A percentile compares a stretch with the other conserved stretches of the same genome.
phyloP scores from a whole-genome alignment of 805 yeast genomes.

The Starmerella apis region DNA sequence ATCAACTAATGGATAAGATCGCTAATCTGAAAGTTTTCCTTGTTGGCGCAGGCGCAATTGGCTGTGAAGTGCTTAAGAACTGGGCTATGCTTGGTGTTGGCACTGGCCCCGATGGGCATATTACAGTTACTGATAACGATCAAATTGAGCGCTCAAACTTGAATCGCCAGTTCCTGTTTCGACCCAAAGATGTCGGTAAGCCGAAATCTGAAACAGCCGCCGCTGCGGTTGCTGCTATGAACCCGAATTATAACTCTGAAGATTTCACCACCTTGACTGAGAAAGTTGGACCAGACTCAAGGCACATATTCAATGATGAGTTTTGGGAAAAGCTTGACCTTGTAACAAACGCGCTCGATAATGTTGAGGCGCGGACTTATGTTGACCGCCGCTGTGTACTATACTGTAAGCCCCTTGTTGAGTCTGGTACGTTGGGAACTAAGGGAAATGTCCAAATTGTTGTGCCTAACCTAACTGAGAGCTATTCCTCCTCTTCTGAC shows the following conservation, averaged over 20 bases:
- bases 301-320: slow-evolving; percentile 66
- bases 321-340: slow-evolving; percentile 81
- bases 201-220: slow-evolving; percentile 88
- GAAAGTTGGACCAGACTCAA: slow-evolving; percentile 91
- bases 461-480: slow-evolving; percentile 86
- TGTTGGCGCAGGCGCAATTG: slow-evolving; percentile 98
- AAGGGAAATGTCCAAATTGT: slow-evolving; percentile 97
- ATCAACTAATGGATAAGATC: slow-evolving; percentile 58
- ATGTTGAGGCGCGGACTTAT: slow-evolving; percentile 94
- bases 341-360: slow-evolving; percentile 94
- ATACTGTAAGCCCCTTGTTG: slow-evolving; percentile 79
- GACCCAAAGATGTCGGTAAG: slow-evolving; percentile 88
- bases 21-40: slow-evolving; percentile 73
- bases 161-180: slow-evolving; percentile 90
- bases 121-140: slow-evolving; percentile 83
- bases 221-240: slow-evolving; percentile 70
- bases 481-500: slow-evolving; percentile 91
- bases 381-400: slow-evolving; percentile 96
- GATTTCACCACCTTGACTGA: slow-evolving; percentile 69
- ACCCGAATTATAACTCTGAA: slow-evolving; percentile 60
- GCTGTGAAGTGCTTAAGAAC: slow-evolving; percentile 95
- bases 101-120: slow-evolving; percentile 78
- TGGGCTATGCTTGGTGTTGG: slow-evolving; percentile 98
- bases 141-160: slow-evolving; percentile 90
- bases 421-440: slow-evolving; percentile 95